Base-by-base conservation (phyloP, 2,329 filamentous ascomycete species). In the Colletotrichum musae region DNA sequence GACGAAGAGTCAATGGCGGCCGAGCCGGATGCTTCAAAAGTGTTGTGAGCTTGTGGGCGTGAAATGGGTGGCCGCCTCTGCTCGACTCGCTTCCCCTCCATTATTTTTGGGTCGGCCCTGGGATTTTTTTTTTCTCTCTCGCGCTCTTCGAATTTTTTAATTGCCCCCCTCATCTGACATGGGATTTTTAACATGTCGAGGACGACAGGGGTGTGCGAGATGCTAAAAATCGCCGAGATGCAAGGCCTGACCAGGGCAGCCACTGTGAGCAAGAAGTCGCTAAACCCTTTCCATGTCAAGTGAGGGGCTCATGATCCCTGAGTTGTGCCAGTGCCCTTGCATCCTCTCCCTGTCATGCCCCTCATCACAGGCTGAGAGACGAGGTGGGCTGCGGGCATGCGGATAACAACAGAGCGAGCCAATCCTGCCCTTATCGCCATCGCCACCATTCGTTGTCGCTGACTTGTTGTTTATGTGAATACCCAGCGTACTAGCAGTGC, bases 151-250 rank as follows among this genome's bases (percentile, higher is more conserved):
- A 24, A 2, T 26, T 24, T 47, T 50, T 41, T 50, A 36, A 36
- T 39, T 16, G 47, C 52, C 41, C 41, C 41, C 41, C 41, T 43
- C 41, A 15, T 43, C 6, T n/a, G 7, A 48, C 32, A 65, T 65
- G 54, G 62, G 39, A 41, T 50, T 51, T 43, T 32, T 26, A 24
- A 18, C 57, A 70, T 68, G 58, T 58, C 28, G 52, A 56, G 52
- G 45, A 51, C 36, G 9, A 32, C 39, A 68, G 64, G 68, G 68
- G 68, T 28, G 39, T 58, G 53, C 36, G 36, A 64, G 52, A 53
- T 62, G 53, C 63, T 68, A 62, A 68, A 70, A 70, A 70, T 70
- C 68, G 68, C 68, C 68, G 68, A 70, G 28, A 52, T 51, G 24
- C 32, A 58, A 36, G 60, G 41, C 13, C 41, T 15, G 41, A n/a